Base-by-base conservation (phyloP, 1,284 basidiomycete genomes). In the Ceratobasidium sp. region DNA sequence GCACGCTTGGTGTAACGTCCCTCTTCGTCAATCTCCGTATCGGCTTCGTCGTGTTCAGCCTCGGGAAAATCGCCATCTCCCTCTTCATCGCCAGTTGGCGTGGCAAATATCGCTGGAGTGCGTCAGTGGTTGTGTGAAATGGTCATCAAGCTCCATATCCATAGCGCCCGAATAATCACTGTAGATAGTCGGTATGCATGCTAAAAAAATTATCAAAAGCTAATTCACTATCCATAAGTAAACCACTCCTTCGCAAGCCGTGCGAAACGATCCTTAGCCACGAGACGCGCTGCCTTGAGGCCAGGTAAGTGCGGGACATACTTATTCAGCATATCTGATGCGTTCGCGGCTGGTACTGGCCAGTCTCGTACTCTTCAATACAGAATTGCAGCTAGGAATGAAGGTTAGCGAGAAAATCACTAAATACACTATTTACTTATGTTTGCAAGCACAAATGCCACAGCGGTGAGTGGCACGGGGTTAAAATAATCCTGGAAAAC, bases 301-400 rank as follows among this genome's bases (percentile, higher is more conserved):
- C 71, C 71, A 4, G 37, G 44, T 5, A 64, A 32, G 19, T 74
- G 71, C 3, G 71, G 46, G 4, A 62, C 49, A 32, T 65, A 74
- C n/a, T 74, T 74, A 25, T 37, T 44, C 25, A 62, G 7, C 66
- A 68, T 68, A n/a, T 68, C 66, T 0, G 49, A 25, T 17, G 49
- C 61, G 37, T 65, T 65, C 29, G 32, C 0, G 44, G 0, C 19
- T 25, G 17, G 19, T 15, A 44, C 3, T 43, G 17, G 2, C 71
- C 71, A 1, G 61, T 64, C 22, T 40, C 9, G 32, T 40, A 74
- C 34, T 74, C 71, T 22, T 64, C 61, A 13, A 74, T 54, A 0
- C 29, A 43, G 19, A 46, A 44, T 25, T 74, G 71, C 32, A 74
- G 25, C 66, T 68, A 37, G 6, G 6, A 22, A 19, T 29, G 25